A percentile compares a stretch with the other conserved stretches of the same genome.
Conservation (phyloP, 2,329 filamentous ascomycete species). For the Leptographium procerum region DNA sequence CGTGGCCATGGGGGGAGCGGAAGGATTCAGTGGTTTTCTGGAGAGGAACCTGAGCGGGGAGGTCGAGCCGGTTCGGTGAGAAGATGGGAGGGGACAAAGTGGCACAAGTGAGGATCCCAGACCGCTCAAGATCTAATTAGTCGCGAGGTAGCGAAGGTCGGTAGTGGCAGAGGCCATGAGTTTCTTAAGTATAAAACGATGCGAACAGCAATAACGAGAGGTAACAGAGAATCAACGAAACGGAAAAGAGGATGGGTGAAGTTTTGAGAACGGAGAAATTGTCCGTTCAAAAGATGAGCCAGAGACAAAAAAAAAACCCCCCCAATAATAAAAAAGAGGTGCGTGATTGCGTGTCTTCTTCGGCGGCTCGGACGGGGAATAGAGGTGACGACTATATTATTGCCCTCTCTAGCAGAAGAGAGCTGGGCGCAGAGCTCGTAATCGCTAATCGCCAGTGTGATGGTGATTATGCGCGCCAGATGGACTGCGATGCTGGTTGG, state of each 20-base stretch:
- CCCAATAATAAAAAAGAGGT: background rate
- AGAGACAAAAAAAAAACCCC: too few species aligned
- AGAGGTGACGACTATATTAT: background rate
- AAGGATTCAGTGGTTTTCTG: background rate
- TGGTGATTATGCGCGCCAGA: too few species aligned
- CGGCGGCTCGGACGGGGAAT: background rate
- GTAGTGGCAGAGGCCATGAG: slow-evolving; percentile 3
- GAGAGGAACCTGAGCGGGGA: background rate
- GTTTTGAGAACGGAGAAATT: background rate
- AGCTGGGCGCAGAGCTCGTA: too few species aligned
- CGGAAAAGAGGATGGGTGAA: background rate
- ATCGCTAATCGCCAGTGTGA: too few species aligned
- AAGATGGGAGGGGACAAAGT: slow-evolving; percentile 2
- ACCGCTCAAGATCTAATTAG: background rate
- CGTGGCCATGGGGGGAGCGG: background rate
- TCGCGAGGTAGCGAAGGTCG: slow-evolving; percentile 6
- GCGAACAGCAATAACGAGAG: too few species aligned
- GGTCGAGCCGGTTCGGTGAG: background rate
- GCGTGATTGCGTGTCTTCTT: background rate
- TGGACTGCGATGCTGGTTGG: background rate
- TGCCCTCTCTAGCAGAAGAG: too few species aligned
- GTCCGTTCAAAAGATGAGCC: background rate
- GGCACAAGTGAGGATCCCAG: slow-evolving; percentile 1
- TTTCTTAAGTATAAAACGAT: too few species aligned
- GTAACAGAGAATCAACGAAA: background rate